Evolutionary conservation across 2,329 filamentous ascomycete genomes (phyloP).

Genomic region (Aspergillus fischeri): DNA sequence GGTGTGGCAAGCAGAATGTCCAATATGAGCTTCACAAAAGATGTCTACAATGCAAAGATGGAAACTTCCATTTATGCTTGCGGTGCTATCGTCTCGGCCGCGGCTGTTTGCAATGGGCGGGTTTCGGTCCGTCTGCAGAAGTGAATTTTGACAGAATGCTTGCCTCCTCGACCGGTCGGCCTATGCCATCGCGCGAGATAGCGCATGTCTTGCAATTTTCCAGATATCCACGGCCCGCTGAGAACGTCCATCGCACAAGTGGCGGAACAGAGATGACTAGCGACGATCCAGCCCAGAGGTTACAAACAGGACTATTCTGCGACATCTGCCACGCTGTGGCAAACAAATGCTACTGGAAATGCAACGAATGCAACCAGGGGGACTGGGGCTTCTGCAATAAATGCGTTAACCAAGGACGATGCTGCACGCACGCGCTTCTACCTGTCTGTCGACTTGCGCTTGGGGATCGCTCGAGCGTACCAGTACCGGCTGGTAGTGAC

Average conservation of each 20-base stretch:
- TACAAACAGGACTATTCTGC: slow-evolving; percentile 82
- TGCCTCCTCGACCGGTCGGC: slow-evolving; percentile 24
- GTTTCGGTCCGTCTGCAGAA: slow-evolving; percentile 73
- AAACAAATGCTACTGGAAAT: slow-evolving; percentile 87
- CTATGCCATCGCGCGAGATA: slow-evolving; percentile 13
- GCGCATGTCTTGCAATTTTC: slow-evolving; percentile 50
- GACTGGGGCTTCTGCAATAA: slow-evolving; percentile 92
- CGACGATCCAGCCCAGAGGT: slow-evolving; percentile 62
- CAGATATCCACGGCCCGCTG: slow-evolving; percentile 30
- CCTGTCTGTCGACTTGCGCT: slow-evolving; percentile 63
- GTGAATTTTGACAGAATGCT: slow-evolving; percentile 59
- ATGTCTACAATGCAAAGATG: slow-evolving; percentile 66
- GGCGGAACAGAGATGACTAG: slow-evolving; percentile 52
- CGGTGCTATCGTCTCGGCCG: slow-evolving; percentile 72
- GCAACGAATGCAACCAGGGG: slow-evolving; percentile 79
- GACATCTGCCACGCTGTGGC: slow-evolving; percentile 67
- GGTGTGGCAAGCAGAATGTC: slow-evolving; percentile 67
- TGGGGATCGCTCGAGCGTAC: slow-evolving; percentile 6
- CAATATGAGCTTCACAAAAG: slow-evolving; percentile 85
- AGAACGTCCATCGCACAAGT: slow-evolving; percentile 27
- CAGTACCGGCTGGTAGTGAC: slow-evolving; percentile 6
- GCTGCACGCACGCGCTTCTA: slow-evolving; percentile 76
- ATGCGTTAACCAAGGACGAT: slow-evolving; percentile 77
- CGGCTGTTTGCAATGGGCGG: slow-evolving; percentile 84
- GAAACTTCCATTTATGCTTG: slow-evolving; percentile 74